A percentile compares a stretch with the other conserved stretches of the same genome.
phyloP scores from a whole-genome alignment of 2,329 filamentous ascomycete genomes.

The Aspergillus pseudoglaucus region DNA sequence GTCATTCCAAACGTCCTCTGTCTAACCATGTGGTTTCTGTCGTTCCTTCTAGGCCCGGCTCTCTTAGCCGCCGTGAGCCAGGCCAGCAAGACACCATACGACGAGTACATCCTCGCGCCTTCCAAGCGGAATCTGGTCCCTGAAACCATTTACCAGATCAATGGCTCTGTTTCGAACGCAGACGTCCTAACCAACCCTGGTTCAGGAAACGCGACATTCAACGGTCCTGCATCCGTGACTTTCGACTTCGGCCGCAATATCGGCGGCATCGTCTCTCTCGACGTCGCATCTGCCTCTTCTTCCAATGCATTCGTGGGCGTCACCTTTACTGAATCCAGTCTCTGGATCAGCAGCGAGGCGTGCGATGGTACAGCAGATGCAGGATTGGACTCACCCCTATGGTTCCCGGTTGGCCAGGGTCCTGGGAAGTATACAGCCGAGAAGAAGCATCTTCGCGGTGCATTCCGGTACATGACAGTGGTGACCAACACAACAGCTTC shows the following conservation, averaged over 20 bases:
- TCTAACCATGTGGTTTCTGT: constrained; percentile 1
- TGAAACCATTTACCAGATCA: constrained; percentile 19
- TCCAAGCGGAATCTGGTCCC: constrained; percentile 20
- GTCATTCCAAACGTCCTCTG: no score
- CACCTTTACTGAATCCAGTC: constrained; percentile 33
- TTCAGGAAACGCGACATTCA: constrained; percentile 7
- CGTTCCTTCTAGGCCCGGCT: constrained; percentile 6
- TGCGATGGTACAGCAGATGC: constrained; percentile 44
- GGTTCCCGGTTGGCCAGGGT: constrained; percentile 35
- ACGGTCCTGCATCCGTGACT: constrained; percentile 28
- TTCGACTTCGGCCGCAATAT: constrained; percentile 37
- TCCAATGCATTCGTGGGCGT: constrained; percentile 30
- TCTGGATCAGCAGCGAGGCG: constrained; percentile 44
- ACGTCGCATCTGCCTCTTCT: constrained; percentile 17
- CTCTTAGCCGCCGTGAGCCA: constrained; percentile 4
- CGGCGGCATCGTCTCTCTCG: constrained; percentile 32
- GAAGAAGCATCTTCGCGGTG: constrained; percentile 38
- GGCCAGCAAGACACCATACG: constrained; percentile 17
- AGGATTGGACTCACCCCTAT: constrained; percentile 44
- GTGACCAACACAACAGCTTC: constrained; percentile 38
- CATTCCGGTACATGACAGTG: constrained; percentile 42
- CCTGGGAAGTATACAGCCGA: constrained; percentile 38
- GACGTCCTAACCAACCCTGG: constrained; percentile 8
- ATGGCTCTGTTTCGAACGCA: constrained; percentile 22
- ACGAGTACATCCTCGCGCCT: constrained; percentile 30